phyloP scores from a whole-genome alignment of 257 asterid genomes.

The Solanum ossicruentum region DNA sequence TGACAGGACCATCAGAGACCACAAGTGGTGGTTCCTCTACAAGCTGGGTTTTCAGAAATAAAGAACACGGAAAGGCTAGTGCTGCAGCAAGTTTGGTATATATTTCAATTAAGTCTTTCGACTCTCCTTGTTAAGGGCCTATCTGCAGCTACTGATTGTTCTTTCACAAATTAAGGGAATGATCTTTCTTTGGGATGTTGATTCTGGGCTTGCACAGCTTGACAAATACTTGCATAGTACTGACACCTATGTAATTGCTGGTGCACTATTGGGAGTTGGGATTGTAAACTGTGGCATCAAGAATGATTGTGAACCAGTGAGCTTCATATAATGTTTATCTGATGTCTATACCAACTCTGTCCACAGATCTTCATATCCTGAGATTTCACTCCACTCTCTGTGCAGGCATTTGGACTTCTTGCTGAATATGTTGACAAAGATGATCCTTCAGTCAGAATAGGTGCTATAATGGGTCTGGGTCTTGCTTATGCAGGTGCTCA shows the following conservation, averaged over 20 bases:
- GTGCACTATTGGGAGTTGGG: slow-evolving; percentile 87
- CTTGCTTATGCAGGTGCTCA: slow-evolving; percentile 95
- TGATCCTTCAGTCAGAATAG: slow-evolving; percentile 68
- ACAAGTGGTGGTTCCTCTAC: slow-evolving; percentile 63
- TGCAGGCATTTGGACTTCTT: slow-evolving; percentile 41
- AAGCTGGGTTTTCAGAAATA: slow-evolving; percentile 85
- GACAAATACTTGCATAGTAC: slow-evolving; percentile 84
- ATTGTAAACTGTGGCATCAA: slow-evolving; percentile 67
- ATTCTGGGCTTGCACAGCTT: slow-evolving; percentile 86
- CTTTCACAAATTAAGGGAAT: slow-evolving; percentile 47
- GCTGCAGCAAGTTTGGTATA: slow-evolving; percentile 96
- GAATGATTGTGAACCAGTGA: slow-evolving; percentile 93
- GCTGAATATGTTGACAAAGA: slow-evolving; percentile 65
- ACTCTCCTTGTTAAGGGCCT: neutral
- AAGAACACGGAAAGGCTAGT: slow-evolving; percentile 91
- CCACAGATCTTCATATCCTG: neutral
- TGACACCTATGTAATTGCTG: slow-evolving; percentile 62
- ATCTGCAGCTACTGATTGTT: neutral
- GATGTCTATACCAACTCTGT: neutral
- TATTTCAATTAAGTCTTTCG: neutral
- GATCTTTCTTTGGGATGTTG: slow-evolving; percentile 95
- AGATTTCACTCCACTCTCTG: neutral
- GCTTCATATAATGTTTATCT: neutral
- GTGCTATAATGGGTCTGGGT: slow-evolving; percentile 97
- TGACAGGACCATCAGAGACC: slow-evolving; percentile 80